Evolutionary conservation across 768 basidiomycete genomes (phyloP).

Genomic region (Mycena belliarum): DNA sequence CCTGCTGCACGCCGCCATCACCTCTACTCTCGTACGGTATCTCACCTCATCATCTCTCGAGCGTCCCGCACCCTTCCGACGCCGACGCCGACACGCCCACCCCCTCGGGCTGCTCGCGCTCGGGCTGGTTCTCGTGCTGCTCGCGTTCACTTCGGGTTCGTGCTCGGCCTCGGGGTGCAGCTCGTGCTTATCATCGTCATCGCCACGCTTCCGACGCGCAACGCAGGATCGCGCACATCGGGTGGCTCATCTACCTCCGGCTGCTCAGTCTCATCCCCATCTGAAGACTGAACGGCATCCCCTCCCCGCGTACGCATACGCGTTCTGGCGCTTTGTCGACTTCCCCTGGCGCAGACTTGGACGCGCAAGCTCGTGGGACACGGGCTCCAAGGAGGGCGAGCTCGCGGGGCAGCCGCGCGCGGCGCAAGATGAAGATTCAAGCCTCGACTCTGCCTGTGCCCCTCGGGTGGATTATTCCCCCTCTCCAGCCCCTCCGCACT

Average conservation of each 20-base stretch:
- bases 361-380: conserved; percentile 72
- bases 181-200: conserved; percentile 96
- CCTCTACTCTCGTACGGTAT: conserved; percentile 96
- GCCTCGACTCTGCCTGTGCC: too few species aligned
- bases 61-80: conserved; percentile 76
- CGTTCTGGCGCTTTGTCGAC: conserved; percentile 99
- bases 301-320: conserved; percentile 90
- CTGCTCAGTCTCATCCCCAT: conserved; percentile 89
- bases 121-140: too few species aligned
- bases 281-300: conserved; percentile 99
- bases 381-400: conserved; percentile 92
- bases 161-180: conserved; percentile 93
- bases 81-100: too few species aligned
- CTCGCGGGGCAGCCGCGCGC: too few species aligned
- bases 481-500: too few species aligned
- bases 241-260: conserved; percentile 95
- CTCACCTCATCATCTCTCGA: conserved; percentile 87
- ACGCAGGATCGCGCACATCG: conserved; percentile 89
- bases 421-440: too few species aligned
- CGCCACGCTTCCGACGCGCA: too few species aligned
- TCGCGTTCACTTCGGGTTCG: too few species aligned
- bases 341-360: conserved; percentile 97
- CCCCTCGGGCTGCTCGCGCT: conserved; percentile 91
- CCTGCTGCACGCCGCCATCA: conserved; percentile 95
- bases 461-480: too few species aligned